phyloP scores from a whole-genome alignment of 257 asterid species.

The Solanum arcanum region DNA sequence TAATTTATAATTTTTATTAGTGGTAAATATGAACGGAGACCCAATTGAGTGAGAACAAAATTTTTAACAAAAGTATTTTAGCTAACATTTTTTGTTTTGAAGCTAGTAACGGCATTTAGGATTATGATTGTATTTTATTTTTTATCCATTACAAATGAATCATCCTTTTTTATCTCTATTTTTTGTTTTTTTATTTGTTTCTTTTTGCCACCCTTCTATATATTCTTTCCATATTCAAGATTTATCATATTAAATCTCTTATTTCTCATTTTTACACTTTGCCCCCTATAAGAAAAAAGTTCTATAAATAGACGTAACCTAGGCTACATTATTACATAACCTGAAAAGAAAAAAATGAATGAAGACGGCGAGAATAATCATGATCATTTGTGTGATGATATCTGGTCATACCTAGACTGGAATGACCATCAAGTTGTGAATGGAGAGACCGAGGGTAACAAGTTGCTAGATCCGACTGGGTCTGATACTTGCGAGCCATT shows the following conservation, averaged over 20 bases:
- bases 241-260: background rate
- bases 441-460: constrained; percentile 1
- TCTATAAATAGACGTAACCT: background rate
- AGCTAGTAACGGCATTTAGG: constrained; percentile 42
- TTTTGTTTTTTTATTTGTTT: background rate
- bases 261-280: background rate
- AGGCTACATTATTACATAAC: background rate
- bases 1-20: background rate
- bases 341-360: constrained; percentile 12
- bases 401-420: constrained; percentile 23
- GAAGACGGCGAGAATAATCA: constrained; percentile 15
- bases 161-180: background rate
- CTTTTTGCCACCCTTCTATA: background rate
- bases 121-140: constrained; percentile 21
- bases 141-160: background rate
- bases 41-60: background rate
- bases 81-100: constrained; percentile 24
- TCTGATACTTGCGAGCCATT: constrained; percentile 1
- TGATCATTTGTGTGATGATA: constrained; percentile 7
- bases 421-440: background rate
- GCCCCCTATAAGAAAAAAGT: background rate
- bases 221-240: background rate
- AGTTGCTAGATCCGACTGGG: background rate
- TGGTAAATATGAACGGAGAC: background rate
- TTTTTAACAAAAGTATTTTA: background rate